Evolutionary conservation across 2,329 filamentous ascomycete species (phyloP).

Genomic region (Cordyceps javanica): DNA sequence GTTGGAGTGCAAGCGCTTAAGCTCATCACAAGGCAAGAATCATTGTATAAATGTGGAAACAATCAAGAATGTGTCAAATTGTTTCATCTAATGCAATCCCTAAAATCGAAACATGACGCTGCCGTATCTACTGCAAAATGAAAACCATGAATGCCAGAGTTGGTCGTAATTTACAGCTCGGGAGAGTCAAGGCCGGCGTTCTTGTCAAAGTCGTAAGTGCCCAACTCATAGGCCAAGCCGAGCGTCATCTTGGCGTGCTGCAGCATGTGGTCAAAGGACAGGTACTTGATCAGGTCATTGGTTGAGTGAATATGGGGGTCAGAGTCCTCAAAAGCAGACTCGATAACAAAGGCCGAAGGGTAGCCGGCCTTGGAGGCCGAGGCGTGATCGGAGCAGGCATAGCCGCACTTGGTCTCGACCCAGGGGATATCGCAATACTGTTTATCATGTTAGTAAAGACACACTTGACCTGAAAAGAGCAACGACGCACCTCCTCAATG

Average conservation of each 20-base stretch:
- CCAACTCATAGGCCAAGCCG: conserved; percentile 77
- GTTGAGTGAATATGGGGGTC: conserved; percentile 66
- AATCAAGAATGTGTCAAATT: not conserved
- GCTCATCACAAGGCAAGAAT: not conserved
- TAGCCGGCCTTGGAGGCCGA: conserved; percentile 69
- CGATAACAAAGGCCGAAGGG: conserved; percentile 70
- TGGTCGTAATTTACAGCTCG: not conserved
- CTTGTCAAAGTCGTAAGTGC: conserved; percentile 60
- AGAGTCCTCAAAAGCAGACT: conserved; percentile 60
- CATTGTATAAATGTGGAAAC: not conserved
- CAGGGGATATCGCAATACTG: conserved; percentile 85
- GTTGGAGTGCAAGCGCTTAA: not conserved
- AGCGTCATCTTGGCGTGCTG: conserved; percentile 83
- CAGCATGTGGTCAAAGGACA: conserved; percentile 85
- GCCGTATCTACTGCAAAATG: not conserved
- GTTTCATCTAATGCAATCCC: not conserved
- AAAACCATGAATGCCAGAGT: not conserved
- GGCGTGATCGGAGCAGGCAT: conserved; percentile 73
- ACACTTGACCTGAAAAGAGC: not conserved
- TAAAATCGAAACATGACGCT: not conserved
- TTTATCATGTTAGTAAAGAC: not conserved
- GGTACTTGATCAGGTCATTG: conserved; percentile 63
- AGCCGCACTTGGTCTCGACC: conserved; percentile 82
- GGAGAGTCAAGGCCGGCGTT: not conserved
- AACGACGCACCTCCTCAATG: conserved; percentile 48